These are phyloP conservation scores for Grigorovia jiainica DNA, from an alignment of 805 yeast species.

Conservation along the genomic window DNA sequence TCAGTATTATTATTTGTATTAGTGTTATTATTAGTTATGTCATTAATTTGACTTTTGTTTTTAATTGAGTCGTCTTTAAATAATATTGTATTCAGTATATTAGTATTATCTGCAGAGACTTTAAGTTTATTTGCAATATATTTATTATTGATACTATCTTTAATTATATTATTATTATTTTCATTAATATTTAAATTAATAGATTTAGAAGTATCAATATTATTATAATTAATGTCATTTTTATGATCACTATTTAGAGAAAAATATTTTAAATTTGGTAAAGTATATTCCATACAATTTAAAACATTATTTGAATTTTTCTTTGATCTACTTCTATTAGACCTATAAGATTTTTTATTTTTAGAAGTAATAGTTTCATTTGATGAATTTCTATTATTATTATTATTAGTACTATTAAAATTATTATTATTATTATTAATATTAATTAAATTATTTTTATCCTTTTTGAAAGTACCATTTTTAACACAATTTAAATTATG, in stretches of 20 bases:
- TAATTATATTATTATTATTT: neutral
- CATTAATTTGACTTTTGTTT: too few relatives aligned
- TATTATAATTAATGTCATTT: too few relatives aligned
- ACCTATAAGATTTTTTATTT: neutral
- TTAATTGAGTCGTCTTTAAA: too few relatives aligned
- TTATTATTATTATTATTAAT: neutral
- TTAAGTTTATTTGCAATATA: neutral
- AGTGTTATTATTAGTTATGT: neutral
- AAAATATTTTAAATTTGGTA: slow-evolving; percentile 12
- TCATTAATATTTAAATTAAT: neutral
- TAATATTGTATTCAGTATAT: too few relatives aligned
- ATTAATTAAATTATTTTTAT: too few relatives aligned
- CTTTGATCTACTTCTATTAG: neutral
- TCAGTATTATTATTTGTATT: neutral
- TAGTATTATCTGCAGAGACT: too few relatives aligned
- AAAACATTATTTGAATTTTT: slow-evolving; percentile 3
- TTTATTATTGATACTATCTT: neutral
- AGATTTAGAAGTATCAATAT: neutral
- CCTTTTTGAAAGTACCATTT: neutral
- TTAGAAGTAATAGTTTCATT: neutral
- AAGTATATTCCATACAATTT: slow-evolving; percentile 19
- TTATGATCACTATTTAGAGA: too few relatives aligned
- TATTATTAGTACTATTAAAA: neutral
- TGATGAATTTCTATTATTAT: neutral
- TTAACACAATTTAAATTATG: neutral